phyloP scores from a whole-genome alignment of 352 stramenopile genomes.

The Phytophthora fragariae region DNA sequence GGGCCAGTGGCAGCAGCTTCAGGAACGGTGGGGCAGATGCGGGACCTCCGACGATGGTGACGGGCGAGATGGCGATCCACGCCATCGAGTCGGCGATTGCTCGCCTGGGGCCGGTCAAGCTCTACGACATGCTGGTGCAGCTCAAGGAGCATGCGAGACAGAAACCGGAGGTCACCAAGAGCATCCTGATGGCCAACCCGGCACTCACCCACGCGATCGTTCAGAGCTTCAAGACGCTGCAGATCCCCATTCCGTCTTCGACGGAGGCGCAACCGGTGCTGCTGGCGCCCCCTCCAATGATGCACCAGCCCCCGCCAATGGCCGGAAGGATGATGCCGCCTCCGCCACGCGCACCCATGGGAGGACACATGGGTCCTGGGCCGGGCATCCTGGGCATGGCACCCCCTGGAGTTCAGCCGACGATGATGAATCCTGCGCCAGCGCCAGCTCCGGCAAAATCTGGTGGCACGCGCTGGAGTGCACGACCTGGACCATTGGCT shows the following conservation, averaged over 20 bases:
- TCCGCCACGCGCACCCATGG: constrained; percentile 41
- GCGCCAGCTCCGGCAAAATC: constrained; percentile 48
- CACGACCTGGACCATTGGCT: constrained; percentile 59
- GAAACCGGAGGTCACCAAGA: constrained; percentile 80
- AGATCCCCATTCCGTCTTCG: constrained; percentile 78
- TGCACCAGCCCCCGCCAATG: constrained; percentile 44
- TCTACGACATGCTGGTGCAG: constrained; percentile 87
- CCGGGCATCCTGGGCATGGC: constrained; percentile 61
- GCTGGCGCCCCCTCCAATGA: constrained; percentile 42
- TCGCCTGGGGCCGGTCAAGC: constrained; percentile 70
- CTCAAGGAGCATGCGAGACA: constrained; percentile 84
- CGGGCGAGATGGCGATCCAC: constrained; percentile 81
- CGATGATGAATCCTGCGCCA: constrained; percentile 34
- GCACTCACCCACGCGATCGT: constrained; percentile 87
- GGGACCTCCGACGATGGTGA: constrained; percentile 50
- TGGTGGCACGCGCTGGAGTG: constrained; percentile 69
- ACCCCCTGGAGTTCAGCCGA: constrained; percentile 29
- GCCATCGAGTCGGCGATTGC: constrained; percentile 81
- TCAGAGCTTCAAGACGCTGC: constrained; percentile 85
- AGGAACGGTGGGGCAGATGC: constrained; percentile 33
- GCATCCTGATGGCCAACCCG: constrained; percentile 77
- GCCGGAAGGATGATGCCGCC: constrained; percentile 47
- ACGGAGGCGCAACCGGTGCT: constrained; percentile 65
- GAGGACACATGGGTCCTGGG: constrained; percentile 36
- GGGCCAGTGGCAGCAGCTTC: constrained; percentile 36